Evolutionary conservation across 2,329 filamentous ascomycete genomes (phyloP), one percentile per base, ranked within the genome.

Genomic region (Colletotrichum sp.): DNA sequence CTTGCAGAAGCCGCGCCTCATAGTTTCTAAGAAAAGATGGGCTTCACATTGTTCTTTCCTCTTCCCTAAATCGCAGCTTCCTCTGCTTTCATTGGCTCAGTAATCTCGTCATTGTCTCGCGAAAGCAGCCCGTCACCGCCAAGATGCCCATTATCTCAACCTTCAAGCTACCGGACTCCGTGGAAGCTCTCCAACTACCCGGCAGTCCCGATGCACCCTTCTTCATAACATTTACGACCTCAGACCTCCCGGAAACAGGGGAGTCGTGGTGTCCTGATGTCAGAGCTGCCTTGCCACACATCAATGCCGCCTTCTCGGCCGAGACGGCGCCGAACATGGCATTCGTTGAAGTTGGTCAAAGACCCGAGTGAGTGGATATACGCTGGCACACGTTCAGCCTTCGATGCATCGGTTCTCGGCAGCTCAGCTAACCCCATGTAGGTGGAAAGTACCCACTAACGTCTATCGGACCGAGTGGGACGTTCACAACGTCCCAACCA

Each of bases 251-350:
- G 9, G 75, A 76, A 5, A 86, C 85, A 21, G 80, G 80, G 9
- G 78, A 83, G 71, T 80, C 84, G 6, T 86, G 85, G 85, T 86
- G 85, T 28, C 85, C 85, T 1, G 85, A 86, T 67, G 85, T 86
- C 30, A 80, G 83, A 16, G 82, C 82, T 10, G 83, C 84, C 0
- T 72, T 85, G 70, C 84, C 84, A 1, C 72, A 80, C 59, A 79
- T 86, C 26, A 72, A 80, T 4, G 75, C 79, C 1, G 81, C 82
- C 3, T 86, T 86, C 72, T 77, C 79, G 1, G 72, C 73, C 0
- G 71, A 79, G 2, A 77, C 78, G 21, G 75, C 80, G 5, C 82
- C 82, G 1, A 65, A 57, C 2, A 76, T 84, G 52, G 79, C 78
- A 1, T 78, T 82, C n/a, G 78, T 85, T 9, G 78, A 84, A 16